Conservation (phyloP, 179 eudicot genomes). For the Vitellaria paradoxa region DNA sequence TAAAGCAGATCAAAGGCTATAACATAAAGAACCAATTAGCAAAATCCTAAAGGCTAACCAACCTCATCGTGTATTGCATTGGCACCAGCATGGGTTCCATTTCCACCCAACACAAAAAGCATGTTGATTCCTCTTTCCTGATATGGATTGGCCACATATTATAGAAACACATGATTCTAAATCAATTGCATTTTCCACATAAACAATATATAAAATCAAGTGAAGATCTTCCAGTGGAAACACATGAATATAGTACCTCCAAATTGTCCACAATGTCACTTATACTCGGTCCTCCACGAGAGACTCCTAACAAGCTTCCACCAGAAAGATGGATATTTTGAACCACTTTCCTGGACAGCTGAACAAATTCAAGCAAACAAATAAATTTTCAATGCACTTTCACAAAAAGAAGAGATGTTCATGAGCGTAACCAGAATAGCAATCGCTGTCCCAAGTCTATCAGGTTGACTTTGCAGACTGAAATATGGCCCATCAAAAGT, state of each 20-base stretch:
- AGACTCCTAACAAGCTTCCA: slow-evolving; percentile 95
- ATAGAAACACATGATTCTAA: background rate
- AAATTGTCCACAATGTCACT: slow-evolving; percentile 86
- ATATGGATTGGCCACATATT: slow-evolving; percentile 18
- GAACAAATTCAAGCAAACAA: slow-evolving; percentile 4
- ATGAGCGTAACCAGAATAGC: background rate
- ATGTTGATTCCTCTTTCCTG: slow-evolving; percentile 78
- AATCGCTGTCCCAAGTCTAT: background rate
- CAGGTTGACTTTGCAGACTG: background rate
- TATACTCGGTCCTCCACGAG: slow-evolving; percentile 87
- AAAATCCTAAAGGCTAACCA: background rate
- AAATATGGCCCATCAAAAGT: background rate
- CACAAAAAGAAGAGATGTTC: background rate
- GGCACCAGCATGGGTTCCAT: slow-evolving; percentile 99
- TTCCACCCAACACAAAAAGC: slow-evolving; percentile 98
- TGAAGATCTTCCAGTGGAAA: background rate
- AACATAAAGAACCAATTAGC: background rate
- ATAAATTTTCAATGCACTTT: background rate
- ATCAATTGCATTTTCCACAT: background rate
- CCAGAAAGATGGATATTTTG: slow-evolving; percentile 95
- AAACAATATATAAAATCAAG: background rate
- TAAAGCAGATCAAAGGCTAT: background rate
- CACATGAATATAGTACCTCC: slow-evolving; percentile 48
- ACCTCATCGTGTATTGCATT: slow-evolving; percentile 94
- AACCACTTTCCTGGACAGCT: slow-evolving; percentile 90